Conservation (phyloP, 2,329 filamentous ascomycete species). For the Apiospora malaysiana region DNA sequence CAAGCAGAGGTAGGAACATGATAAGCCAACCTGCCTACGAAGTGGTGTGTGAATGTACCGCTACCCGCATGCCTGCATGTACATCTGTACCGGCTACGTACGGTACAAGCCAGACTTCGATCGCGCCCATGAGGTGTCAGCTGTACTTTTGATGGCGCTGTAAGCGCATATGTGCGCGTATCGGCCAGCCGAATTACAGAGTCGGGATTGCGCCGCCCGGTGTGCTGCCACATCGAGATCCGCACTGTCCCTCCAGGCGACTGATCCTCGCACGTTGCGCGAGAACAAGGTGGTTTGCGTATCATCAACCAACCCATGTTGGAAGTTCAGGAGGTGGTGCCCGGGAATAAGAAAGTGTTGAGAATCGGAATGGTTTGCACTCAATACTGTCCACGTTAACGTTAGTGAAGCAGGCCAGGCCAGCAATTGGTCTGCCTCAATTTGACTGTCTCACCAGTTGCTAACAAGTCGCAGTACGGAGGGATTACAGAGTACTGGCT, state of each 20-base stretch:
- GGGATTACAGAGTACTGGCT: not conserved
- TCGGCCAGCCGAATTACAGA: conserved; percentile 15
- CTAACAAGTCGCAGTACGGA: not conserved
- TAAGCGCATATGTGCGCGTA: conserved; percentile 4
- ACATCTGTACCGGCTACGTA: not conserved
- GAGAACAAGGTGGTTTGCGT: not conserved
- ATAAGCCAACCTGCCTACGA: not conserved
- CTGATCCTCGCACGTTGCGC: conserved; percentile 14
- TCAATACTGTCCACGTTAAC: not conserved
- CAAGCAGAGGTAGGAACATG: not conserved
- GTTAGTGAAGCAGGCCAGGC: not conserved
- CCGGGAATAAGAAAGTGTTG: not conserved
- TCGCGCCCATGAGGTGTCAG: not conserved
- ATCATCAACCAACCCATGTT: conserved; percentile 14
- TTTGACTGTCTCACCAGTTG: not conserved
- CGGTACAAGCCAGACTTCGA: not conserved
- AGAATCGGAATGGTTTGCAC: not conserved
- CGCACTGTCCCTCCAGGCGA: conserved; percentile 1
- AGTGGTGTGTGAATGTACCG: not conserved
- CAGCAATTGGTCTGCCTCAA: not conserved
- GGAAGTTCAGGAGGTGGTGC: conserved; percentile 9
- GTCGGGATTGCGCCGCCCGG: conserved; percentile 1
- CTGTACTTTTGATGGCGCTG: conserved; percentile 10
- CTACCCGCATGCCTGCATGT: not conserved
- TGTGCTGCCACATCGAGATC: not conserved